Evolutionary conservation across 2,329 filamentous ascomycete genomes (phyloP).

Genomic region (Pseudogymnoascus pannorum): DNA sequence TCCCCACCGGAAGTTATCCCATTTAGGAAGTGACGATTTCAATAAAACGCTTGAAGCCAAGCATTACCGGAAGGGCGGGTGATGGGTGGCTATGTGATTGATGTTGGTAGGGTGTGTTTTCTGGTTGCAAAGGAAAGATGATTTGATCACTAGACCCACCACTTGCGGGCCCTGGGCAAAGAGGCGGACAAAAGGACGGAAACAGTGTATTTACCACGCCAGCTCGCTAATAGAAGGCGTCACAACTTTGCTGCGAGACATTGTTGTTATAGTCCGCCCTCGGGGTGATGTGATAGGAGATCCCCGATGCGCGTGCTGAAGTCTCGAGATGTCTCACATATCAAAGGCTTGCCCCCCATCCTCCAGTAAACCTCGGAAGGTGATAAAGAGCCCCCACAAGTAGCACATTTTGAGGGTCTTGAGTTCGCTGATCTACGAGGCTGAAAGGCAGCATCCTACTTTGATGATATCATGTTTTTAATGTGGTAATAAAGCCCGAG

Average conservation of each 20-base stretch:
- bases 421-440: background rate
- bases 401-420: background rate
- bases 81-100: background rate
- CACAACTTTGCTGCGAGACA: background rate
- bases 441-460: background rate
- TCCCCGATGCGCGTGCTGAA: background rate
- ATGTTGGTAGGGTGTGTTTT: background rate
- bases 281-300: background rate
- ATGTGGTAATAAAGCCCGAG: background rate
- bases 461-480: background rate
- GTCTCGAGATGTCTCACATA: background rate
- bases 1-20: no score
- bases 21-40: background rate
- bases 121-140: background rate
- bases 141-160: background rate
- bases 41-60: background rate
- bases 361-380: background rate
- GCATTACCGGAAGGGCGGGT: background rate
- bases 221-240: background rate
- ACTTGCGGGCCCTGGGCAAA: background rate
- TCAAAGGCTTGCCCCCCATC: background rate
- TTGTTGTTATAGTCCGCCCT: background rate
- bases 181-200: background rate
- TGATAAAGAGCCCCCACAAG: background rate
- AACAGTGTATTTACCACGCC: background rate